A percentile compares a stretch with the other conserved stretches of the same genome.
Evolutionary conservation across 257 asterid genomes (phyloP).

Genomic region (Anisodus tanguticus): DNA sequence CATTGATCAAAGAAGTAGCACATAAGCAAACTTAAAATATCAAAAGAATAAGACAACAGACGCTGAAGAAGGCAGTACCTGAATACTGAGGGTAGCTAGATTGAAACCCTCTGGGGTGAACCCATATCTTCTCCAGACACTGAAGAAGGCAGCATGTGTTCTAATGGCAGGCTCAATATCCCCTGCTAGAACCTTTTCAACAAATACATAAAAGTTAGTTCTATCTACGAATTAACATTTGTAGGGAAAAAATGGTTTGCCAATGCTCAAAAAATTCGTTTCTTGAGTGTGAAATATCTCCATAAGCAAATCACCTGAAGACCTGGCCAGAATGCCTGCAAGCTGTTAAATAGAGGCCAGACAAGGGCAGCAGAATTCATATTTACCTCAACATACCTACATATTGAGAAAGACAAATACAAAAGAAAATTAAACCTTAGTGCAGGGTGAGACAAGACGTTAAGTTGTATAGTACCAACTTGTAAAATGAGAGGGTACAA

Average conservation of each 20-base stretch:
- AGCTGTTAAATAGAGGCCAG: slow-evolving; percentile 96
- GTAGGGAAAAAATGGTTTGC: background rate
- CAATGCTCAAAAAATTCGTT: background rate
- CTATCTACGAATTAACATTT: slow-evolving; percentile 31
- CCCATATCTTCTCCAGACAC: slow-evolving; percentile 94
- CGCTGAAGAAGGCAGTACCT: slow-evolving; percentile 51
- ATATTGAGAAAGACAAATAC: slow-evolving; percentile 7
- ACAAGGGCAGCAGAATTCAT: slow-evolving; percentile 98
- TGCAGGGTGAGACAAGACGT: background rate
- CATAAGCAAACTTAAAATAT: slow-evolving; percentile 22
- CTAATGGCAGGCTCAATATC: slow-evolving; percentile 93
- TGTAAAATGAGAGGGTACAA: background rate
- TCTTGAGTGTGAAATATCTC: background rate
- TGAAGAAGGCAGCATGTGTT: slow-evolving; percentile 93
- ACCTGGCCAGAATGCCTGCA: slow-evolving; percentile 99
- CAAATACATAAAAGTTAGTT: slow-evolving; percentile 39
- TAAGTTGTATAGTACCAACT: background rate
- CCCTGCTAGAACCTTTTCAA: slow-evolving; percentile 93
- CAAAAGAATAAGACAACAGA: slow-evolving; percentile 28
- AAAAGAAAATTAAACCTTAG: background rate
- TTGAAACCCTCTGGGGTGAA: slow-evolving; percentile 99
- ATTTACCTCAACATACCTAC: slow-evolving; percentile 97
- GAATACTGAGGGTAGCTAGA: slow-evolving; percentile 84
- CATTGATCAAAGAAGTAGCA: background rate
- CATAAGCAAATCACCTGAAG: slow-evolving; percentile 70